These are phyloP conservation scores for Grosmannia clavigera DNA, from an alignment of 2,329 filamentous ascomycete species.

Conservation along the genomic window DNA sequence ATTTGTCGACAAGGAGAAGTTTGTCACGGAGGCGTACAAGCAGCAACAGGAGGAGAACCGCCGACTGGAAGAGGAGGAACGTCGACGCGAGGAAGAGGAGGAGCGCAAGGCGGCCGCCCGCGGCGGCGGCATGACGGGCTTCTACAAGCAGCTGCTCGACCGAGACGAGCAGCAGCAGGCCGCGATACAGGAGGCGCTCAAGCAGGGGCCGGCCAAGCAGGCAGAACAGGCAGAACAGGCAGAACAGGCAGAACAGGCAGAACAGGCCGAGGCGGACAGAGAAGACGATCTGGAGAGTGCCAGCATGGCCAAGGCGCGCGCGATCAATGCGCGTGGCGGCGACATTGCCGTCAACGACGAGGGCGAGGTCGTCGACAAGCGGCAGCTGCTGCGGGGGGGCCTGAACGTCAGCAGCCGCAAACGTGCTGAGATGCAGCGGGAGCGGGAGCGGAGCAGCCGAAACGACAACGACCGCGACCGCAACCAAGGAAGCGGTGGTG, in stretches of 20 bases:
- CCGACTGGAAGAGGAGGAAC: conserved; percentile 60
- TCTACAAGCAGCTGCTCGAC: conserved; percentile 64
- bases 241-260: conserved; percentile 12
- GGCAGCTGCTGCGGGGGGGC: conserved; percentile 64
- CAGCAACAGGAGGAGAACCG: conserved; percentile 66
- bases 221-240: not conserved
- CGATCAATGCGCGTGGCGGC: conserved; percentile 50
- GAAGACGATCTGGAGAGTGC: conserved; percentile 32
- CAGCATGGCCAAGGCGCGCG: conserved; percentile 52
- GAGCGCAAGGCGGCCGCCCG: conserved; percentile 46
- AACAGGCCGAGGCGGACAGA: conserved; percentile 25
- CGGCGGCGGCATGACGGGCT: conserved; percentile 54
- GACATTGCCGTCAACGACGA: conserved; percentile 66
- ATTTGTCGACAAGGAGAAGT: conserved; percentile 73
- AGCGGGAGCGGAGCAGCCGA: not conserved
- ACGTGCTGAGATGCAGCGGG: conserved; percentile 28
- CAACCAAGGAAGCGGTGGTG: conserved; percentile 12
- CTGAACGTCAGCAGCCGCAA: conserved; percentile 60
- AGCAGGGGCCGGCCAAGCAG: conserved; percentile 26
- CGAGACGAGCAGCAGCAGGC: conserved; percentile 58
- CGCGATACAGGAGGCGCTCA: conserved; percentile 58
- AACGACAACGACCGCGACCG: not conserved
- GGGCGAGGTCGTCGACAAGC: conserved; percentile 71
- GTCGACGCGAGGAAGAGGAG: conserved; percentile 49
- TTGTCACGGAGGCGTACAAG: conserved; percentile 75